Evolutionary conservation across 805 yeast genomes (phyloP).

Genomic region (Schwanniomyces yamadae): DNA sequence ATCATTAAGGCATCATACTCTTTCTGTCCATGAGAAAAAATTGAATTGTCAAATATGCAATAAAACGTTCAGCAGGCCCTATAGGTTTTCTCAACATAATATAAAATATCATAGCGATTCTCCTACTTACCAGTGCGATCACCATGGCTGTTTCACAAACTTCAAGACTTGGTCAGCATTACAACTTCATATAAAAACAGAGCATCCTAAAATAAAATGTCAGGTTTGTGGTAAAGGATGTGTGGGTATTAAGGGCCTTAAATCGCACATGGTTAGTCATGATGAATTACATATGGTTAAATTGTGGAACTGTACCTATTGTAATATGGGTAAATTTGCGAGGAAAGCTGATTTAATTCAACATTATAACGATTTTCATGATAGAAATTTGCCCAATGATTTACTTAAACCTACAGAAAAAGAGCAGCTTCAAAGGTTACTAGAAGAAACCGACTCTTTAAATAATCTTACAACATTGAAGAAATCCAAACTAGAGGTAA

Average conservation of each 20-base stretch:
- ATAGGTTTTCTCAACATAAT: slow-evolving; percentile 64
- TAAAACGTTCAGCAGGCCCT: slow-evolving; percentile 61
- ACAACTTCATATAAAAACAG: slow-evolving; percentile 66
- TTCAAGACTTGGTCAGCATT: slow-evolving; percentile 75
- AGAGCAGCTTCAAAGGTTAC: slow-evolving; percentile 18
- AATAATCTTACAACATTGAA: slow-evolving; percentile 1
- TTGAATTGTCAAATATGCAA: slow-evolving; percentile 64
- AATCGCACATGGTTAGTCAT: slow-evolving; percentile 71
- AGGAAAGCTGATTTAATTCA: slow-evolving; percentile 55
- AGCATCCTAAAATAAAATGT: slow-evolving; percentile 71
- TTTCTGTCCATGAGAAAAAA: slow-evolving; percentile 56
- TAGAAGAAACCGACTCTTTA: slow-evolving; percentile 13
- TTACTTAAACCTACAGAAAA: slow-evolving; percentile 25
- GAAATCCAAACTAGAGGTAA: slow-evolving; percentile 3
- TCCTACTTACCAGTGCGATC: slow-evolving; percentile 59
- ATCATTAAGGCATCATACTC: slow-evolving; percentile 69
- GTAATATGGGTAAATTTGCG: slow-evolving; percentile 48
- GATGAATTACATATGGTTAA: slow-evolving; percentile 50
- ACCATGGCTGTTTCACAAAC: slow-evolving; percentile 55
- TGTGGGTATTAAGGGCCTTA: slow-evolving; percentile 68
- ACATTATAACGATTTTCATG: slow-evolving; percentile 58
- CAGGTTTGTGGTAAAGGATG: slow-evolving; percentile 65
- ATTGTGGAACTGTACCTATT: slow-evolving; percentile 65
- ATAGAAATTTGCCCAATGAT: slow-evolving; percentile 34
- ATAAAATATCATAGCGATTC: slow-evolving; percentile 60